Evolutionary conservation across 2,329 filamentous ascomycete species (phyloP).

Genomic region (Lecanoromycetidae sp.): DNA sequence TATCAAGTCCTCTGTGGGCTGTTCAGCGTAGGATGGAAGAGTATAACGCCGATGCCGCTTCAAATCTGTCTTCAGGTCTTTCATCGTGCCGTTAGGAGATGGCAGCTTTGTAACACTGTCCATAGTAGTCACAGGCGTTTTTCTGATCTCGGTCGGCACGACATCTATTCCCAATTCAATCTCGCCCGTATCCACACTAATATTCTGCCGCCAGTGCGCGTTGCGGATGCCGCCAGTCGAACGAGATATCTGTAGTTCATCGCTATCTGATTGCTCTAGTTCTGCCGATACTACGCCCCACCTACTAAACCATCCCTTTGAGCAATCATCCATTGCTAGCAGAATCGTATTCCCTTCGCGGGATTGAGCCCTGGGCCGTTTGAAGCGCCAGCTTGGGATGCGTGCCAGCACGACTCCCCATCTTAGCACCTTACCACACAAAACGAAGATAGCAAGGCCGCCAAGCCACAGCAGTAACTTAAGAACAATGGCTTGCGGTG

Average conservation of each 20-base stretch:
- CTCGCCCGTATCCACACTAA: background rate
- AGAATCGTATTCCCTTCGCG: constrained; percentile 19
- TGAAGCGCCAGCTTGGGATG: constrained; percentile 84
- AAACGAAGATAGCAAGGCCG: constrained; percentile 62
- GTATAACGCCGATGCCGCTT: constrained; percentile 16
- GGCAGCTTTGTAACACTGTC: background rate
- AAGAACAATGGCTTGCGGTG: constrained; percentile 73
- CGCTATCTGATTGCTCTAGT: constrained; percentile 26
- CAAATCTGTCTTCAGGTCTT: background rate
- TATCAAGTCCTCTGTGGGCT: background rate
- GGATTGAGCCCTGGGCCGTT: constrained; percentile 35
- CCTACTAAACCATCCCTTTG: constrained; percentile 3
- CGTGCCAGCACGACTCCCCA: constrained; percentile 79
- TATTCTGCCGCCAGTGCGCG: background rate
- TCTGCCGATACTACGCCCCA: background rate
- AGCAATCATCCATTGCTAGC: constrained; percentile 4
- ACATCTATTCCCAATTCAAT: background rate
- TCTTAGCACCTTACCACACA: constrained; percentile 60
- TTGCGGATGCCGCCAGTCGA: background rate
- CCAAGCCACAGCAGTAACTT: constrained; percentile 77
- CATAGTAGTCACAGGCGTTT: background rate
- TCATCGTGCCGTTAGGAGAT: background rate
- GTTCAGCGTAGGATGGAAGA: constrained; percentile 9
- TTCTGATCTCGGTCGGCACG: background rate
- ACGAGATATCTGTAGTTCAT: constrained; percentile 17